These are phyloP conservation scores for Lepiota venenata DNA, from an alignment of 768 basidiomycete genomes.

Conservation along the genomic window DNA sequence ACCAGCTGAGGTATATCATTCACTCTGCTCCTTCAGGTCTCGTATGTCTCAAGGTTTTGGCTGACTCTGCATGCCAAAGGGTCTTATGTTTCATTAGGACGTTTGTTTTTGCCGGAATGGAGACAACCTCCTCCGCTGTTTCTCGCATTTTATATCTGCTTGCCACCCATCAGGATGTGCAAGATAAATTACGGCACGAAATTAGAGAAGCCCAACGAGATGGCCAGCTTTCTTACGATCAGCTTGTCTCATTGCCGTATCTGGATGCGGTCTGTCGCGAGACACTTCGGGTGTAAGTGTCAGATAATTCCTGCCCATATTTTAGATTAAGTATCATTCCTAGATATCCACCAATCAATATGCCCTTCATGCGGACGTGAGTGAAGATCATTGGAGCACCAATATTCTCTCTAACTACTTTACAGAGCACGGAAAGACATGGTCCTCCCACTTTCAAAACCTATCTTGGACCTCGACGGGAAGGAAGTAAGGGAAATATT, in stretches of 20 bases:
- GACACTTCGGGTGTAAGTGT: conserved; percentile 28
- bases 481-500: conserved; percentile 17
- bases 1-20: too few relatives aligned
- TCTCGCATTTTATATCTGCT: conserved; percentile 17
- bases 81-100: conserved; percentile 13
- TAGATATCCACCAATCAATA: conserved; percentile 20
- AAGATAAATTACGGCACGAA: conserved; percentile 20
- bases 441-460: conserved; percentile 31
- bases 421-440: conserved; percentile 11
- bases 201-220: conserved; percentile 20
- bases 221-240: conserved; percentile 29
- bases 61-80: neutral
- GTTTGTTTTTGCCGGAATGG: conserved; percentile 22
- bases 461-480: conserved; percentile 27
- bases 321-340: neutral
- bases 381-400: too few relatives aligned
- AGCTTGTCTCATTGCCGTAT: conserved; percentile 29
- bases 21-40: conserved; percentile 12
- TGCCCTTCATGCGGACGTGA: neutral
- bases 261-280: conserved; percentile 34
- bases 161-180: conserved; percentile 15
- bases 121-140: conserved; percentile 21
- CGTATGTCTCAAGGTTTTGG: conserved; percentile 16
- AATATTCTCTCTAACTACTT: too few relatives aligned
- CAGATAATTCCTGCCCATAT: neutral